Percentiles rank a stretch among this genome's conserved stretches.
Evolutionary conservation across 2,329 filamentous ascomycete species (phyloP).

Genomic region (Pestalotiopsis sp.): DNA sequence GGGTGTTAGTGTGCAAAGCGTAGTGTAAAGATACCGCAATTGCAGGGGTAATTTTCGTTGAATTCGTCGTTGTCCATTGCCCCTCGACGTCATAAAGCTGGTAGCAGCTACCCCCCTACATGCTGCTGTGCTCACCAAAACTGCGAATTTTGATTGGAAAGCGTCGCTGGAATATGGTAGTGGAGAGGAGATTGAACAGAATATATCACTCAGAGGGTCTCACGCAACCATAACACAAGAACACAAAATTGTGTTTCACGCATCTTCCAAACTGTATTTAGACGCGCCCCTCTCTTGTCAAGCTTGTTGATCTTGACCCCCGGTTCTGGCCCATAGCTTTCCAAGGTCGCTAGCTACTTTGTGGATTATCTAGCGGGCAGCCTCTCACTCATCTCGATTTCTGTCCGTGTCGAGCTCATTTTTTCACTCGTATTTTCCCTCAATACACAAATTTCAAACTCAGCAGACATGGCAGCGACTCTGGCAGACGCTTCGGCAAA

Average conservation of each 20-base stretch:
- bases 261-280: neutral
- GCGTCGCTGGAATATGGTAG: neutral
- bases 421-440: constrained; percentile 2
- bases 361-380: constrained; percentile 1
- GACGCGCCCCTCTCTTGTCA: neutral
- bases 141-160: neutral
- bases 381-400: neutral
- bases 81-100: constrained; percentile 32
- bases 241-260: neutral
- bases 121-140: neutral
- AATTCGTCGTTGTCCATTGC: constrained; percentile 20
- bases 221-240: neutral
- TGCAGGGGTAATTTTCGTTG: constrained; percentile 16
- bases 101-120: constrained; percentile 14
- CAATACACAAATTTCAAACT: neutral
- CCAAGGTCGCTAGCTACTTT: neutral
- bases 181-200: neutral
- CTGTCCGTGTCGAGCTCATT: neutral
- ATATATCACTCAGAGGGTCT: neutral
- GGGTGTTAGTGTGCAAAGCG: neutral
- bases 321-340: constrained; percentile 6
- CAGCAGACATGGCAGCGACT: constrained; percentile 13
- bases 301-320: constrained; percentile 2
- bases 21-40: neutral
- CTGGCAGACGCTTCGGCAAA: constrained; percentile 46